These are phyloP conservation scores for Canariomyces notabilis DNA, from an alignment of 2,329 filamentous ascomycete species.

Conservation along the genomic window DNA sequence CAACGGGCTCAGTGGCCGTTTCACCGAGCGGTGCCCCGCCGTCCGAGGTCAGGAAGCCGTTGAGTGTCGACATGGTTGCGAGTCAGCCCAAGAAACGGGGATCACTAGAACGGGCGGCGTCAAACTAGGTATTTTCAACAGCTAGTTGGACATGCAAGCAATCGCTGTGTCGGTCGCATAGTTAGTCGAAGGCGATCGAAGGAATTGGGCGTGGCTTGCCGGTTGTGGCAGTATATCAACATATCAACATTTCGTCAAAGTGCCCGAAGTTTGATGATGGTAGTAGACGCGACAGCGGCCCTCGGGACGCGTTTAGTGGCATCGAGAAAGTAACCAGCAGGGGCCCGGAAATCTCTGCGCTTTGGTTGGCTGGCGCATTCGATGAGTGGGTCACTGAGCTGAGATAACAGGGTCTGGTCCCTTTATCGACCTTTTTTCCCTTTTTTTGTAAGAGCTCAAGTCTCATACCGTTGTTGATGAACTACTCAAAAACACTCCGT, in stretches of 20 bases:
- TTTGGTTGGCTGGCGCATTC: not conserved
- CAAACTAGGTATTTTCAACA: not conserved
- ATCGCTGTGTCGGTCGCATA: too few relatives aligned
- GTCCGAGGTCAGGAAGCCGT: slow-evolving; percentile 14
- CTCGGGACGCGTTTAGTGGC: slow-evolving; percentile 6
- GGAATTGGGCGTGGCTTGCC: too few relatives aligned
- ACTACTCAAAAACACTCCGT: too few relatives aligned
- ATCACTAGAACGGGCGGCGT: not conserved
- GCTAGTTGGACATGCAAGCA: not conserved
- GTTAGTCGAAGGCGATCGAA: too few relatives aligned
- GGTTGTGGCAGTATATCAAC: not conserved
- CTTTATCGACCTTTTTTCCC: not conserved
- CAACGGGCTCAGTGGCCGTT: slow-evolving; percentile 3
- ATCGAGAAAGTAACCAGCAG: not conserved
- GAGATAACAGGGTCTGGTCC: not conserved
- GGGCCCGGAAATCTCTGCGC: not conserved
- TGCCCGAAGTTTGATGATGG: not conserved
- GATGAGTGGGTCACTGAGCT: not conserved
- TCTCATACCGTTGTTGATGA: too few relatives aligned
- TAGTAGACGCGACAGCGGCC: slow-evolving; percentile 9
- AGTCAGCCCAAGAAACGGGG: not conserved
- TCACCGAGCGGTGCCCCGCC: slow-evolving; percentile 15
- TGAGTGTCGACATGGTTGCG: slow-evolving; percentile 11
- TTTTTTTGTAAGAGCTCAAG: not conserved
- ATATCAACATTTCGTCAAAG: slow-evolving; percentile 1